Conservation (phyloP, 352 stramenopile genomes). For the Phytophthora pinifolia region DNA sequence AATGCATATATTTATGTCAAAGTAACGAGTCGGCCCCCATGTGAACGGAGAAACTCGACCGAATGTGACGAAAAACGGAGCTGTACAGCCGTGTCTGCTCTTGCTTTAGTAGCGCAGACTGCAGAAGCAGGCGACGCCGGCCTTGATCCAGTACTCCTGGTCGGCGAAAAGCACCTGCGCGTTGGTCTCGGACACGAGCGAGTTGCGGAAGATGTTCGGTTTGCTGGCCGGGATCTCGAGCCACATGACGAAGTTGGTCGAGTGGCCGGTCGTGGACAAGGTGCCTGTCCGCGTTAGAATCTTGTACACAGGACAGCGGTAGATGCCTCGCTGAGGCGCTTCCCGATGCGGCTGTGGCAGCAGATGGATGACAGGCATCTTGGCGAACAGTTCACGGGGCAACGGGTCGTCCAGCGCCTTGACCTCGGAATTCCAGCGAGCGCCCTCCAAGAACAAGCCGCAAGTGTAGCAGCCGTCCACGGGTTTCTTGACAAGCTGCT, state of each 20-base stretch:
- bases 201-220: constrained; percentile 78
- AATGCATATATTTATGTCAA: constrained; percentile 43
- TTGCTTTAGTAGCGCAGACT: constrained; percentile 88
- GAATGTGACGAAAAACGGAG: constrained; percentile 14
- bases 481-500: constrained; percentile 35
- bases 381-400: constrained; percentile 93
- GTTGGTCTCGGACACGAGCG: constrained; percentile 93
- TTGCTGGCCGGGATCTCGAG: constrained; percentile 92
- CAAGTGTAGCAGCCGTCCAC: constrained; percentile 38
- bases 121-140: constrained; percentile 93
- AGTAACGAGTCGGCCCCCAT: constrained; percentile 10
- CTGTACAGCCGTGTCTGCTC: background rate
- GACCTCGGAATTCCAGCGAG: constrained; percentile 43
- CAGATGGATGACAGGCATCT: constrained; percentile 91
- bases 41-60: background rate
- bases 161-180: constrained; percentile 89
- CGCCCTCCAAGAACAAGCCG: constrained; percentile 42
- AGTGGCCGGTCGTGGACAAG: constrained; percentile 42
- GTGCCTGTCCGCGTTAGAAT: constrained; percentile 88
- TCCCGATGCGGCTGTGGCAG: constrained; percentile 80
- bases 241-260: constrained; percentile 96
- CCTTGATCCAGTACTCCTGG: constrained; percentile 96
- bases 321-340: constrained; percentile 79
- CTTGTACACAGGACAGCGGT: constrained; percentile 96
- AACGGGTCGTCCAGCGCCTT: constrained; percentile 85